These are phyloP conservation scores for Quercus robur DNA, from an alignment of 306 rosid species.

Conservation along the genomic window DNA sequence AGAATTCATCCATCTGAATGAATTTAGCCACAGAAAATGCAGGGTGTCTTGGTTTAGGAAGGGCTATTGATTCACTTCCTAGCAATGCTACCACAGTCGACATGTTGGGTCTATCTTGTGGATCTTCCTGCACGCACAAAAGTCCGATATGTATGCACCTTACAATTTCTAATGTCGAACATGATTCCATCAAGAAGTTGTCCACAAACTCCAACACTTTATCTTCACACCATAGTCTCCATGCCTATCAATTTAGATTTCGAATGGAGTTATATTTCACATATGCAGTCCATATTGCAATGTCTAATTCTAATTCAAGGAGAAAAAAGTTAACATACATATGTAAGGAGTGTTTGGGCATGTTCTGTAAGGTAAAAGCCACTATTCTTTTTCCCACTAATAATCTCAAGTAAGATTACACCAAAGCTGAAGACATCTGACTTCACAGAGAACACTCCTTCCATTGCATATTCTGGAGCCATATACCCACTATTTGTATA, in stretches of 20 bases:
- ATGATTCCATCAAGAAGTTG: slow-evolving; percentile 23
- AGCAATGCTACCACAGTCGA: slow-evolving; percentile 38
- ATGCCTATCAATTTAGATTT: slow-evolving; percentile 28
- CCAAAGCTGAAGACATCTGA: slow-evolving; percentile 43
- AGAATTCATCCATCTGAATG: no score
- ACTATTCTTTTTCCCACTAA: slow-evolving; percentile 30
- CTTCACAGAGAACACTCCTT: no score
- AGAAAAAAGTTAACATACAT: slow-evolving; percentile 13
- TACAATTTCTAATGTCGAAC: slow-evolving; percentile 16
- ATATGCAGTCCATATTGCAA: no score
- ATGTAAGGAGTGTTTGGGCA: slow-evolving; percentile 32
- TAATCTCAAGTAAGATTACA: slow-evolving; percentile 41
- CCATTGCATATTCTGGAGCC: no score
- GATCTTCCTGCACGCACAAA: slow-evolving; percentile 58
- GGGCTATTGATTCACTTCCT: slow-evolving; percentile 29
- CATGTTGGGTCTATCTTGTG: slow-evolving; percentile 50
- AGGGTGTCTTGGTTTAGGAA: slow-evolving; percentile 46
- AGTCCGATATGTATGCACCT: slow-evolving; percentile 51
- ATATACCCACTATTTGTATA: no score
- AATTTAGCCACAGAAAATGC: slow-evolving; percentile 38
- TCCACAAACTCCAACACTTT: slow-evolving; percentile 40
- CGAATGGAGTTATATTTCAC: background rate
- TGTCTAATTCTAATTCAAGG: background rate
- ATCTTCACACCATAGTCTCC: slow-evolving; percentile 54
- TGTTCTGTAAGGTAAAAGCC: slow-evolving; percentile 21